Evolutionary conservation across 306 rosid species (phyloP).

Genomic region (Sindora glabra): DNA sequence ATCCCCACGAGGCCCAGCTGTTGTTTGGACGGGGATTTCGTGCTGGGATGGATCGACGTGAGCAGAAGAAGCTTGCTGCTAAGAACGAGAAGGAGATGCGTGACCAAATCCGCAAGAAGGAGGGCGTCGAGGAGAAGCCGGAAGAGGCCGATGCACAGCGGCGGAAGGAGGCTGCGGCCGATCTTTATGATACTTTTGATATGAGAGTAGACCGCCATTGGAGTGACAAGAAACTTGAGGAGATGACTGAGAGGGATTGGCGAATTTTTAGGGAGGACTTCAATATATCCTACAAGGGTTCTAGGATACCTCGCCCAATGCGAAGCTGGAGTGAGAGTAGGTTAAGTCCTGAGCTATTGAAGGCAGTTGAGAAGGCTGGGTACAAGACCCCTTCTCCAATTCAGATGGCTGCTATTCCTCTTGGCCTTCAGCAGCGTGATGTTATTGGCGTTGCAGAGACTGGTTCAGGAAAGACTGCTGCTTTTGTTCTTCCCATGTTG

Average conservation of each 20-base stretch:
- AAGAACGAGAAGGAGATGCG: conserved; percentile 84
- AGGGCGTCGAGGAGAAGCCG: conserved; percentile 72
- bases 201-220: conserved; percentile 90
- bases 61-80: conserved; percentile 91
- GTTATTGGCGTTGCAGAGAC: conserved; percentile 89
- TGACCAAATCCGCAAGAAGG: conserved; percentile 60
- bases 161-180: conserved; percentile 83
- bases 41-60: conserved; percentile 84
- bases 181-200: conserved; percentile 63
- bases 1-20: conserved; percentile 90
- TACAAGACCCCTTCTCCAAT: conserved; percentile 88
- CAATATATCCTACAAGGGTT: conserved; percentile 79
- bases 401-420: conserved; percentile 93
- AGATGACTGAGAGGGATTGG: conserved; percentile 89
- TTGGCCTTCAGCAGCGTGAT: conserved; percentile 78
- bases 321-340: conserved; percentile 71
- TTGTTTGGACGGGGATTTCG: conserved; percentile 79
- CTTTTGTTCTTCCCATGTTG: conserved; percentile 91
- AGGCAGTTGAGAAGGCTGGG: conserved; percentile 80
- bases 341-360: conserved; percentile 54
- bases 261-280: conserved; percentile 82
- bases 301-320: conserved; percentile 82
- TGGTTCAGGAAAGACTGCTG: conserved; percentile 93
- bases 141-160: conserved; percentile 81
- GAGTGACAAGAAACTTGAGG: conserved; percentile 87